A percentile compares a stretch with the other conserved stretches of the same genome.
These are phyloP conservation scores for Melianthus villosus DNA, from an alignment of 441 rosid species.

Conservation along the genomic window DNA sequence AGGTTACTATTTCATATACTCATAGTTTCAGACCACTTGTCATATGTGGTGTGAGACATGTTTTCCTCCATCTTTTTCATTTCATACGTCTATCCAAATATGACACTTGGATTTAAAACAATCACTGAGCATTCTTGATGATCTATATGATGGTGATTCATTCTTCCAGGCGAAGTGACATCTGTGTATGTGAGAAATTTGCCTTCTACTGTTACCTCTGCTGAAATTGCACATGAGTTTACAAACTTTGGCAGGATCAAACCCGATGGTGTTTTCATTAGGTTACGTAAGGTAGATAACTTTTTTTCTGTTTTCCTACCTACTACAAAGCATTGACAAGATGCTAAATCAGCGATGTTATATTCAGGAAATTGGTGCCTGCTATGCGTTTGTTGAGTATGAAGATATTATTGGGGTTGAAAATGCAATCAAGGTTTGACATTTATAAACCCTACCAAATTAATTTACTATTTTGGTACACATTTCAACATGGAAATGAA, in stretches of 20 bases:
- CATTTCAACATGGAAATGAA: too few relatives aligned
- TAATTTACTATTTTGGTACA: too few relatives aligned
- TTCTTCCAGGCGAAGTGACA: conserved; percentile 35
- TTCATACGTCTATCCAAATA: background rate
- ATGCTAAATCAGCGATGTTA: conserved; percentile 14
- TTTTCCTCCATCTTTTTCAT: too few relatives aligned
- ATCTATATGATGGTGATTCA: conserved; percentile 4
- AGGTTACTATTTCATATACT: too few relatives aligned
- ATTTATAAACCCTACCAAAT: too few relatives aligned
- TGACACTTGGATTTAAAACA: background rate
- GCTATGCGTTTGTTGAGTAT: conserved; percentile 70
- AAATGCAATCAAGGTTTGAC: conserved; percentile 45
- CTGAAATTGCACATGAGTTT: conserved; percentile 56
- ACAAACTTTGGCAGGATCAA: conserved; percentile 49
- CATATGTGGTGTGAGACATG: too few relatives aligned
- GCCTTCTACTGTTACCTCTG: conserved; percentile 42
- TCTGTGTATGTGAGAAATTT: conserved; percentile 63
- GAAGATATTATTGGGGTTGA: conserved; percentile 50
- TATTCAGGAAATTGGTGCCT: conserved; percentile 44
- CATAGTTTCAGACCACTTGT: too few relatives aligned
- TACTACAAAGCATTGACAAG: background rate
- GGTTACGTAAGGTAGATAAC: conserved; percentile 39
- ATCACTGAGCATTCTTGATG: too few relatives aligned
- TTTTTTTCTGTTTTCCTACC: background rate
- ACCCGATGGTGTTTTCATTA: conserved; percentile 56